Base-by-base conservation (phyloP, 2,329 filamentous ascomycete species). In the Curvularia eragrostidis region DNA sequence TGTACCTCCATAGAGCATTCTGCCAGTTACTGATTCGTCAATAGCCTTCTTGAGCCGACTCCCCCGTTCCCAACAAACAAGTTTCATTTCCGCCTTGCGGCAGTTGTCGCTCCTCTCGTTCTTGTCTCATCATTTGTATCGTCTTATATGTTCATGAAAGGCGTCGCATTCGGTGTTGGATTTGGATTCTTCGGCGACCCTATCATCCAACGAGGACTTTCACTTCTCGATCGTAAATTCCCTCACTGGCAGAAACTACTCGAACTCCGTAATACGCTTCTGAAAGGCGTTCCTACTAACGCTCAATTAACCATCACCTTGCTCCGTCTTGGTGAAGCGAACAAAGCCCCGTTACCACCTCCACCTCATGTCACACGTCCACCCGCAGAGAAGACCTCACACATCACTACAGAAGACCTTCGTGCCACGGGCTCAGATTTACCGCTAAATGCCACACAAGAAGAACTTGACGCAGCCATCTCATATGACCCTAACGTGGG, bases 231-330 rank as follows among this genome's bases (percentile, higher is more conserved):
- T 73, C 78, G 77, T 13, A 81, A 81, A 43, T 82, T 87, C 64
- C 91, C 91, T 0, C 80, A 88, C 64, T 95, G 91, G 91, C 83
- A 91, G 68, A 90, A 89, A 65, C 80, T 91, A 6, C 80, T 94
- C 15, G 88, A 93, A 67, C 77, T 92, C 10, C 84, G 89, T 58
- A 92, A 92, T 32, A 91, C 89, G 0, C 73, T 95, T 1, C 85
- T 96, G 49, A 91, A 90, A 70, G 91, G 91, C 2, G 88, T 95
- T 0, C 92, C 92, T 0, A 96, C 91, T 1, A 95, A 96, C 71
- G 91, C 91, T 3, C 92, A 96, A 70, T 84, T 96, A 18, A 88
- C 91, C 0, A 80, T 96, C 26, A 96, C 91, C 0, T 82, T 96
- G 1, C 85, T 96, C 10, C 89, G 92, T 5, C 87, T 94, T 28